These are phyloP conservation scores for Lichenothelia convexa DNA, from an alignment of 495 filamentous ascomycete species.

Conservation along the genomic window DNA sequence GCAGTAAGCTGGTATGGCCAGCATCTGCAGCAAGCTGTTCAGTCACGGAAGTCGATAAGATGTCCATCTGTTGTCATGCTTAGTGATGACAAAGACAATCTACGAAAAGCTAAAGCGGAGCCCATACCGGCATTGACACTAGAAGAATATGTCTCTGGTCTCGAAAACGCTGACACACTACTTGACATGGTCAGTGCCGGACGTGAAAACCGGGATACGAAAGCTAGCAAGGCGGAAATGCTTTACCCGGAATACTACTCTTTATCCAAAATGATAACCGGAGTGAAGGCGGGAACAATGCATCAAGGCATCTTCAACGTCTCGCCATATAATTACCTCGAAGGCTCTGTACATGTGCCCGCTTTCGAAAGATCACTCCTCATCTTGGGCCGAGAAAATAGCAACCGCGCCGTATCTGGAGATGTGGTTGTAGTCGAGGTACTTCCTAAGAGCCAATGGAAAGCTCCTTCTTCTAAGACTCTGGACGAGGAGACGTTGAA, in stretches of 20 bases:
- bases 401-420: constrained; percentile 80
- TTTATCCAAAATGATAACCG: constrained; percentile 89
- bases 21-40: constrained; percentile 47
- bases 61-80: constrained; percentile 76
- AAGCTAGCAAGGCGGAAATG: constrained; percentile 44
- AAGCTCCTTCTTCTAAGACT: constrained; percentile 81
- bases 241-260: constrained; percentile 66
- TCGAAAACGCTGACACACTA: constrained; percentile 66
- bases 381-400: constrained; percentile 85
- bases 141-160: constrained; percentile 58
- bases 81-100: constrained; percentile 76
- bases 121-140: constrained; percentile 37
- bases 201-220: constrained; percentile 43
- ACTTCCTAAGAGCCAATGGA: constrained; percentile 88
- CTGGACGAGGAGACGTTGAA: constrained; percentile 87
- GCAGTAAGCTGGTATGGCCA: constrained; percentile 79
- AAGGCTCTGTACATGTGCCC: constrained; percentile 74
- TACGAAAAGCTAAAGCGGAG: constrained; percentile 64
- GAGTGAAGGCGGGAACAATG: constrained; percentile 62
- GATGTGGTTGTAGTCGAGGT: constrained; percentile 87
- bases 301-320: constrained; percentile 94
- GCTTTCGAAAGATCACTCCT: constrained; percentile 78
- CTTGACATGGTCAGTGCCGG: constrained; percentile 88
- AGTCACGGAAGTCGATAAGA: constrained; percentile 33
- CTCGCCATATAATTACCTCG: constrained; percentile 92